These are phyloP conservation scores for Gardenia jasminoides DNA, from an alignment of 257 asterid genomes.

Conservation along the genomic window DNA sequence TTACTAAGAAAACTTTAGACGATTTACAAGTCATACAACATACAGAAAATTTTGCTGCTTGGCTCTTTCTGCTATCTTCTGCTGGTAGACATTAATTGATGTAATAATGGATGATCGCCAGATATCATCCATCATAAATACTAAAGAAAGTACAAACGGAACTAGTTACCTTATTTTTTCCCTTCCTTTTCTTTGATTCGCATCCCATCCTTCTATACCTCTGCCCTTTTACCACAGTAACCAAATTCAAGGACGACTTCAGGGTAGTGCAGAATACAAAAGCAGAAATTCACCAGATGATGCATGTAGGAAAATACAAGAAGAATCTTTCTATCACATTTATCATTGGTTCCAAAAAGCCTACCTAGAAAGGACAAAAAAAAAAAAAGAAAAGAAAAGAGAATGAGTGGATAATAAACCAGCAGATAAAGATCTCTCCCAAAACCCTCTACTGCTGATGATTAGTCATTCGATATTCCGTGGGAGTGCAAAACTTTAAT, in stretches of 20 bases:
- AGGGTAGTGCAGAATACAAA: not conserved
- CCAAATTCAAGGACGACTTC: not conserved
- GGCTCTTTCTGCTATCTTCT: not conserved
- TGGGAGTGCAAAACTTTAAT: not conserved
- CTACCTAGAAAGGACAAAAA: slow-evolving; percentile 1
- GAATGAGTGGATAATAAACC: not conserved
- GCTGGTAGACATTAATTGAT: not conserved
- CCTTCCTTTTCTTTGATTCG: not conserved
- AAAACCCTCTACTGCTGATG: not conserved
- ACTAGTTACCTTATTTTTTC: not conserved
- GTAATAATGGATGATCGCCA: not conserved
- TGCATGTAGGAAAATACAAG: not conserved
- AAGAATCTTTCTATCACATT: not conserved
- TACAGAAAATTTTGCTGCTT: not conserved
- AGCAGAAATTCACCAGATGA: not conserved
- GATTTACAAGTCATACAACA: not conserved
- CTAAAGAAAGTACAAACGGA: not conserved
- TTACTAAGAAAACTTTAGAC: not conserved
- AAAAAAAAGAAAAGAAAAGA: too few relatives aligned
- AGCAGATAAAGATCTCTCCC: not conserved
- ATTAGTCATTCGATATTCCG: not conserved
- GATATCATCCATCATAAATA: not conserved
- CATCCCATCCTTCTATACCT: not conserved
- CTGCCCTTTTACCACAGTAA: not conserved
- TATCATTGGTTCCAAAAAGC: not conserved